A percentile compares a stretch with the other conserved stretches of the same genome.
Evolutionary conservation across 805 yeast genomes (phyloP).

Genomic region (Candida vartiovaarae): DNA sequence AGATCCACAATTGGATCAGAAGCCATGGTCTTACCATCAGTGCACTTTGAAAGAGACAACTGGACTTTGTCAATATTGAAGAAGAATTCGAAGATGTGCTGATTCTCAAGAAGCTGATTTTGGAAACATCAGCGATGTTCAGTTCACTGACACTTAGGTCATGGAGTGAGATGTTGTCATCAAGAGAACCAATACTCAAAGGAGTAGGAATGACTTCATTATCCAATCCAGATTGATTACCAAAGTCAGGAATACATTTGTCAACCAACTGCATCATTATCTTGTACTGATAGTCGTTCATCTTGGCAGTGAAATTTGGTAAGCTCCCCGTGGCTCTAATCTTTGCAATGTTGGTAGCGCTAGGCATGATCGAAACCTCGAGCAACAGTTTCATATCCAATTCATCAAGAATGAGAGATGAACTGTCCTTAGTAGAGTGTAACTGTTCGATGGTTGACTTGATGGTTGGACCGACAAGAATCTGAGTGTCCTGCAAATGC

Average conservation of each 20-base stretch:
- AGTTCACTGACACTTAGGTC: conserved; percentile 4
- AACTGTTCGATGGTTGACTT: conserved; percentile 71
- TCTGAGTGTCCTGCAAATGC: conserved; percentile 76
- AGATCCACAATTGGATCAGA: conserved; percentile 69
- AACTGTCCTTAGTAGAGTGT: conserved; percentile 33
- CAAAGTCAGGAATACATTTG: conserved; percentile 50
- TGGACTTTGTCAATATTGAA: conserved; percentile 61
- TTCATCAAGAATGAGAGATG: conserved; percentile 64
- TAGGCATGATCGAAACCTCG: conserved; percentile 82
- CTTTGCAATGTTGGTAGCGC: conserved; percentile 65
- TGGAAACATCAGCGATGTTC: neutral
- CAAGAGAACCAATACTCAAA: conserved; percentile 7
- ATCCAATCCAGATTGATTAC: conserved; percentile 25
- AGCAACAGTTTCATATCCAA: conserved; percentile 65
- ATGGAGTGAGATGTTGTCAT: conserved; percentile 9
- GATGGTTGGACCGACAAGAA: conserved; percentile 78
- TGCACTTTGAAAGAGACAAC: conserved; percentile 61
- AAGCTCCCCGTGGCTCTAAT: conserved; percentile 70
- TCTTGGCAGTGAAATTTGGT: conserved; percentile 60
- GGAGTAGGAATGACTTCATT: conserved; percentile 28
- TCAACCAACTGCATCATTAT: conserved; percentile 74
- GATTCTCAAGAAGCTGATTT: conserved; percentile 24
- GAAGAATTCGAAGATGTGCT: conserved; percentile 64
- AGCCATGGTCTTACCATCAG: conserved; percentile 48
- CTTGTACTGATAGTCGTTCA: conserved; percentile 88